phyloP scores from a whole-genome alignment of 2,329 filamentous ascomycete species.

The Cyclaneusma minus region DNA sequence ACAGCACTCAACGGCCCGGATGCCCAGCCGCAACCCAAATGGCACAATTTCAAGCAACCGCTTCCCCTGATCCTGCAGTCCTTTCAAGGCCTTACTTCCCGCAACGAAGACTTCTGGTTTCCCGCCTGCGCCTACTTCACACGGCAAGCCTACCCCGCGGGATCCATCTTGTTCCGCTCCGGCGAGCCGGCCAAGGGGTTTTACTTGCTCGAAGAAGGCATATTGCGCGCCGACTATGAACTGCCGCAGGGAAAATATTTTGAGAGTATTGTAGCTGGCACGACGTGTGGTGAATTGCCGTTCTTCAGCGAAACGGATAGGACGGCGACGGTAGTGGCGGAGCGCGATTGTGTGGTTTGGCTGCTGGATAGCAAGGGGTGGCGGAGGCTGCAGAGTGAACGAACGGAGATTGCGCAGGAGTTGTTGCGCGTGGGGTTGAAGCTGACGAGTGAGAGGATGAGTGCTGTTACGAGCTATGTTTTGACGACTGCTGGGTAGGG shows the following conservation, averaged over 20 bases:
- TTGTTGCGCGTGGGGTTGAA: conserved; percentile 78
- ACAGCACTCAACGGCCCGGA: conserved; percentile 57
- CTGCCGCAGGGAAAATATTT: conserved; percentile 78
- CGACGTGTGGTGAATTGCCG: conserved; percentile 87
- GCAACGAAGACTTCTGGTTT: conserved; percentile 95
- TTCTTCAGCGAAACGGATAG: conserved; percentile 87
- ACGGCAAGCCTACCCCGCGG: conserved; percentile 49
- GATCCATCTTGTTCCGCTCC: conserved; percentile 60
- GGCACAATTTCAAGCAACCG: conserved; percentile 79
- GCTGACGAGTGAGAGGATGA: conserved; percentile 87
- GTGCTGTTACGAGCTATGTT: conserved; percentile 41
- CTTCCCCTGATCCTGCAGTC: conserved; percentile 84
- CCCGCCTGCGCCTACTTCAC: conserved; percentile 61
- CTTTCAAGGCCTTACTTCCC: conserved; percentile 74
- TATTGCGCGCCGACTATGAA: conserved; percentile 80
- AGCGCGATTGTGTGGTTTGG: conserved; percentile 74
- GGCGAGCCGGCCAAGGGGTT: conserved; percentile 71
- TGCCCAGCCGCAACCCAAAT: conserved; percentile 44
- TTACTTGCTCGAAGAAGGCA: conserved; percentile 79
- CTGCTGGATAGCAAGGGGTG: conserved; percentile 58
- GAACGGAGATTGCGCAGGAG: conserved; percentile 69
- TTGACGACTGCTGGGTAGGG: conserved; percentile 24
- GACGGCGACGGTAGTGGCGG: conserved; percentile 74
- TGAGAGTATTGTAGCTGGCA: conserved; percentile 85
- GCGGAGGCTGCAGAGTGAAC: conserved; percentile 52